phyloP scores from a whole-genome alignment of 768 basidiomycete genomes.

The Phallus indusiatus region DNA sequence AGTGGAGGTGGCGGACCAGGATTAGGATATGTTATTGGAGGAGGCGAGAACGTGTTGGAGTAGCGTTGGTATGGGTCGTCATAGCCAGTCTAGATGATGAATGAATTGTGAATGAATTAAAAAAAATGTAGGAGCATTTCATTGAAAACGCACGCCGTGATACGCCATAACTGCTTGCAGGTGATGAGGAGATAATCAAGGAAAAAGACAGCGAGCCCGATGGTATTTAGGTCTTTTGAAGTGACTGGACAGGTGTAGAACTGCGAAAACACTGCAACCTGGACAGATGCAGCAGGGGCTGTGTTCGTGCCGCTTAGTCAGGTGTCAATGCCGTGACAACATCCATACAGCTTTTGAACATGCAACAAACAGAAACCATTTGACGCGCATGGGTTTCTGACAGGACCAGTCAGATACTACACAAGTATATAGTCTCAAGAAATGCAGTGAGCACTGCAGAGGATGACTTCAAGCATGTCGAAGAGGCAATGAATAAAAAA shows the following conservation, averaged over 20 bases:
- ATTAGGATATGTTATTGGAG: constrained; percentile 9
- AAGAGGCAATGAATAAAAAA: too few species aligned
- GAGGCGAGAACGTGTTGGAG: constrained; percentile 17
- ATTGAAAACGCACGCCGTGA: neutral
- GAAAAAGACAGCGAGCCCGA: neutral
- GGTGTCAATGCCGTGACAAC: neutral
- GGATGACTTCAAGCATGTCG: neutral
- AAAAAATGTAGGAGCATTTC: neutral
- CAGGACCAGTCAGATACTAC: too few species aligned
- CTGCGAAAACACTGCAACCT: neutral
- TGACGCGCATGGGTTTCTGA: too few species aligned
- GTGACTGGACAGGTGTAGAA: neutral
- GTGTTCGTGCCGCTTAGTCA: neutral
- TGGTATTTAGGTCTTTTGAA: neutral
- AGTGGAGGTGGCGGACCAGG: constrained; percentile 8
- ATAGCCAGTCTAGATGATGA: neutral
- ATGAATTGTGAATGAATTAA: too few species aligned
- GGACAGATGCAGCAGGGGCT: neutral
- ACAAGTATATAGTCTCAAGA: neutral
- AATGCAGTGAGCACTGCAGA: neutral
- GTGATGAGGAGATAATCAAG: neutral
- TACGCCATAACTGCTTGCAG: neutral
- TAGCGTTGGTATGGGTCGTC: constrained; percentile 12
- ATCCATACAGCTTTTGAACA: neutral
- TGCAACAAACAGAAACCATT: neutral